Evolutionary conservation across 106 monocot genomes (phyloP).

Genomic region (Dactylorhiza incarnata): DNA sequence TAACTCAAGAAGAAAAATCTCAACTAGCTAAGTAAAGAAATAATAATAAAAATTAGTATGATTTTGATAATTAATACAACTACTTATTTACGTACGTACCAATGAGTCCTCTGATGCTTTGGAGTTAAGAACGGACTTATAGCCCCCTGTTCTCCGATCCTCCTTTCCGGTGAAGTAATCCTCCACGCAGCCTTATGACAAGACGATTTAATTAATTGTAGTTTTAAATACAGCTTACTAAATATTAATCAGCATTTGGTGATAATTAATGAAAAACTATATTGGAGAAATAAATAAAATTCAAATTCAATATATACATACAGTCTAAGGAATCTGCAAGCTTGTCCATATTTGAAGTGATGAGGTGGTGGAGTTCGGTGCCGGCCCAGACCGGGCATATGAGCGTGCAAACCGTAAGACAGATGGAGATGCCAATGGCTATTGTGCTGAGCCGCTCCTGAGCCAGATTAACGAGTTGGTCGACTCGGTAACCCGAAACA

Average conservation of each 20-base stretch:
- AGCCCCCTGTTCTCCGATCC: conserved; percentile 26
- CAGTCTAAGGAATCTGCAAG: conserved; percentile 46
- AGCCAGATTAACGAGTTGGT: conserved; percentile 32
- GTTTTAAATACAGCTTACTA: neutral
- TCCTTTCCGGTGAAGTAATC: conserved; percentile 27
- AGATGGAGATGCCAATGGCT: conserved; percentile 30
- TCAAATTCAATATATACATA: neutral
- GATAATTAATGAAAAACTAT: neutral
- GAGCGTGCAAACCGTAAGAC: conserved; percentile 26
- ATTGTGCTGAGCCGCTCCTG: conserved; percentile 37
- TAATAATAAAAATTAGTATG: neutral
- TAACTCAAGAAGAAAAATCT: neutral
- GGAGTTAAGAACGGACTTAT: conserved; percentile 57
- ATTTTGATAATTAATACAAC: neutral
- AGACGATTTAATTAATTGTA: neutral
- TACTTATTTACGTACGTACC: conserved; percentile 12
- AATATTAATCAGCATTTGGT: neutral
- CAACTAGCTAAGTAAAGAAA: neutral
- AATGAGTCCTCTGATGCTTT: conserved; percentile 54
- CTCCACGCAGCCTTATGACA: conserved; percentile 22
- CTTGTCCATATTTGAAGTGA: conserved; percentile 31
- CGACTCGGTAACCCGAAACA: conserved; percentile 36
- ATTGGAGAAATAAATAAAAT: neutral
- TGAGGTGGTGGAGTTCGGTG: conserved; percentile 33
- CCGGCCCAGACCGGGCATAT: conserved; percentile 65